phyloP scores from a whole-genome alignment of 208 protist species.

The Vickermania ingenoplastis region DNA sequence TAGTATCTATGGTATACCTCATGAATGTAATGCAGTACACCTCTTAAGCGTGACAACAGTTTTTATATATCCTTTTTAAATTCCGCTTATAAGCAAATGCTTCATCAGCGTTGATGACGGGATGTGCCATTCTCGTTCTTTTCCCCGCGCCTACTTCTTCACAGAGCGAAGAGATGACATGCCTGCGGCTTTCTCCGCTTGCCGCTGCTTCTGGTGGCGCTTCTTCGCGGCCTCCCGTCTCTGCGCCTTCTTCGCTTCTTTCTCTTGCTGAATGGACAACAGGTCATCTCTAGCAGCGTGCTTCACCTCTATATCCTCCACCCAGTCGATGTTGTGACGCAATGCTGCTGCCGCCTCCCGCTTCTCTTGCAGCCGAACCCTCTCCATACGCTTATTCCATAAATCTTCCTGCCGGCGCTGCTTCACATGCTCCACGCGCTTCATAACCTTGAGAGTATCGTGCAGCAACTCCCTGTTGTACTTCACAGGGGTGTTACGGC shows the following conservation, averaged over 20 bases:
- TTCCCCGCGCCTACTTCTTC: too few relatives aligned
- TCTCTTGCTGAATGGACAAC: constrained; percentile 60
- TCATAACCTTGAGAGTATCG: constrained; percentile 96
- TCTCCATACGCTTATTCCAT: constrained; percentile 89
- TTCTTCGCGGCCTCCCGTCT: constrained; percentile 68
- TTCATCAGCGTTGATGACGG: too few relatives aligned
- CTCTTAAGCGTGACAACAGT: too few relatives aligned
- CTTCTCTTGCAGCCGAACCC: constrained; percentile 57
- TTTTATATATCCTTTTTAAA: too few relatives aligned
- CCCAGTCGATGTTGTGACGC: constrained; percentile 92
- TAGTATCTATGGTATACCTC: too few relatives aligned
- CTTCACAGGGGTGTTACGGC: constrained; percentile 95
- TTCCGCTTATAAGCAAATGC: too few relatives aligned
- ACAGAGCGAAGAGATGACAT: constrained; percentile 29
- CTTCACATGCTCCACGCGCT: constrained; percentile 95
- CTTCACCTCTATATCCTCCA: constrained; percentile 81
- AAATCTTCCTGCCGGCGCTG: constrained; percentile 87
- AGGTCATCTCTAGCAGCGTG: constrained; percentile 73
- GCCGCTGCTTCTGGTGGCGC: constrained; percentile 44
- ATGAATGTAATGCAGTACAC: too few relatives aligned
- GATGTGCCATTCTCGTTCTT: too few relatives aligned
- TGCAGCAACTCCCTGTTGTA: constrained; percentile 98
- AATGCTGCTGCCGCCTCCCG: constrained; percentile 78
- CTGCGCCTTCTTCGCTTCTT: constrained; percentile 61
- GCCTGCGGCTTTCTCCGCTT: constrained; percentile 53